Base-by-base conservation (phyloP, 352 stramenopile species). In the Phytophthora multivora region DNA sequence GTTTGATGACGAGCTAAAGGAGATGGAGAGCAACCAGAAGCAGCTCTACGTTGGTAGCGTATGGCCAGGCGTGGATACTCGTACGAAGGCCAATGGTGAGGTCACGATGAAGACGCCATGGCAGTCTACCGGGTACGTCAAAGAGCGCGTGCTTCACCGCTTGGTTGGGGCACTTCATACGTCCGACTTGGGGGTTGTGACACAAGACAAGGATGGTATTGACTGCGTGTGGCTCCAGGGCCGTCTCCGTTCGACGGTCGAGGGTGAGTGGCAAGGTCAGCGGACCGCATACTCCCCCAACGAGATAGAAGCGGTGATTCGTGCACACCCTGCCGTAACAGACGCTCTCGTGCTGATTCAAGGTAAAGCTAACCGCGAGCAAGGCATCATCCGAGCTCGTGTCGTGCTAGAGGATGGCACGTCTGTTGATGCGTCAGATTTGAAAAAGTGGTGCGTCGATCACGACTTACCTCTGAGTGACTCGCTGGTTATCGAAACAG, bases 61-160 rank as follows among this genome's bases (percentile, higher is more conserved):
- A 15, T 95, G 86, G 86, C 84, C 80, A 30, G 88, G 84, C 4
- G 83, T 93, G 18, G 64, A 81, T 26, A 75, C 76, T 12, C 56
- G 70, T 13, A 67, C 81, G 5, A 72, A 80, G 11, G 52, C 72
- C 3, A 73, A 76, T 45, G 73, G 75, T 7, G 84, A 96, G 70
- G 75, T 95, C 19, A 60, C 82, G 21, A 77, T 95, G n/a, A 75
- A 69, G 51, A 95, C 88, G 10, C 88, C 88, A 12, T 96, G 86
- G 86, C 85, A 95, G 55, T 82, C 78, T 21, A 53, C 82, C 23
- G 88, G 88, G 0, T 96, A 96, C 61, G 77, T 95, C 4, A 74
- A 76, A 26, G 49, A 86, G 15, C 42, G 70, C n/a, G 38, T 50
- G 16, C 66, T 96, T 4, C 52, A 80, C 31, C 76, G 73, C 25